Conservation (phyloP, 2,329 filamentous ascomycete species). For the Huntiella savannae region DNA sequence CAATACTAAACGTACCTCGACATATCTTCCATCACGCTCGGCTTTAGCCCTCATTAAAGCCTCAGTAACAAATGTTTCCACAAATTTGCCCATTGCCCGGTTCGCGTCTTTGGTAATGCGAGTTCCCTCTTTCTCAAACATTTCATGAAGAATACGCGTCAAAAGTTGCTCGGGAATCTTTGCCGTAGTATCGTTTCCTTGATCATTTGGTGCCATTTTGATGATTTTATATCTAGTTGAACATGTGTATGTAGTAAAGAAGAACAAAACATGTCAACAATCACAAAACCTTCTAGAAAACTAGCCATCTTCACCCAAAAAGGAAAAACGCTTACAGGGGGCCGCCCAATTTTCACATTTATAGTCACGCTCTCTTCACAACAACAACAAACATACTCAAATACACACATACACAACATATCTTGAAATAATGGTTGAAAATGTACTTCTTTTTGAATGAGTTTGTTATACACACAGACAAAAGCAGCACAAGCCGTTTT, state of each 20-base stretch:
- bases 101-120: slow-evolving; percentile 63
- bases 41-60: slow-evolving; percentile 62
- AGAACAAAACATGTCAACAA: too few relatives aligned
- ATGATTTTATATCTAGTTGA: too few relatives aligned
- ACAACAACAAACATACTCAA: not conserved
- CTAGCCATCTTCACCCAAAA: too few relatives aligned
- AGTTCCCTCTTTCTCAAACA: slow-evolving; percentile 54
- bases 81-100: slow-evolving; percentile 58
- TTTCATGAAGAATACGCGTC: slow-evolving; percentile 57
- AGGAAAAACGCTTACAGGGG: too few relatives aligned
- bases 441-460: slow-evolving; percentile 7
- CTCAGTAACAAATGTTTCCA: slow-evolving; percentile 82
- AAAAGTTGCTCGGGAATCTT: slow-evolving; percentile 56
- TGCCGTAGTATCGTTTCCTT: not conserved
- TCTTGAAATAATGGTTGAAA: not conserved
- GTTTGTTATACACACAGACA: slow-evolving; percentile 11
- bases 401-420: not conserved
- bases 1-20: slow-evolving; percentile 42
- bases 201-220: too few relatives aligned
- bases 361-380: not conserved
- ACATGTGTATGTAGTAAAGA: too few relatives aligned
- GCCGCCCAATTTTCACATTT: not conserved
- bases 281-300: too few relatives aligned
- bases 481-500: slow-evolving; percentile 4
- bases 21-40: slow-evolving; percentile 49